A percentile compares a stretch with the other conserved stretches of the same genome.
Evolutionary conservation across 2,329 filamentous ascomycete genomes (phyloP).

Genomic region (Paecilomyces variotii): DNA sequence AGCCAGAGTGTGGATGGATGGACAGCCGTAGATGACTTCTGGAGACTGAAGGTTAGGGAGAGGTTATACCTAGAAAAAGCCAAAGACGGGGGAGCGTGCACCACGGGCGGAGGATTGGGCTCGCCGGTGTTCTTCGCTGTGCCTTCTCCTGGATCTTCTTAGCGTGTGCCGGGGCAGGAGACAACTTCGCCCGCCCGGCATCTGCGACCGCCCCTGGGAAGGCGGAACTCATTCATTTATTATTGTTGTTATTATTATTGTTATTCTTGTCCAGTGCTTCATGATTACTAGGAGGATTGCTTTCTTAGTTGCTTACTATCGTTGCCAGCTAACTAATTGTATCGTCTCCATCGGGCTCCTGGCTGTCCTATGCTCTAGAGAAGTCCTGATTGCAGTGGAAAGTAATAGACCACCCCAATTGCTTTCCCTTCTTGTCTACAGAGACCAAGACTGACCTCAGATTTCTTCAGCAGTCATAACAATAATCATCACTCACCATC

Average conservation of each 20-base stretch:
- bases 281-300: background rate
- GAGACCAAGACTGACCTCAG: too few relatives aligned
- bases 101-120: background rate
- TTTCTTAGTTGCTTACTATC: background rate
- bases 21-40: background rate
- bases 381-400: background rate
- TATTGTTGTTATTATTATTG: too few relatives aligned
- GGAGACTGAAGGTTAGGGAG: background rate
- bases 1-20: background rate
- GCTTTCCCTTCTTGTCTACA: background rate
- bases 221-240: constrained; percentile 5
- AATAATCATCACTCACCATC: too few relatives aligned
- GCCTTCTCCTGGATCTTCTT: constrained; percentile 1
- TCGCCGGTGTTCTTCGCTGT: background rate
- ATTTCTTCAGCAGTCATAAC: too few relatives aligned
- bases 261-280: background rate
- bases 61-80: background rate
- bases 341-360: background rate
- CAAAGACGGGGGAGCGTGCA: background rate
- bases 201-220: constrained; percentile 14
- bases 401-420: background rate
- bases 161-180: constrained; percentile 7
- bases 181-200: constrained; percentile 5
- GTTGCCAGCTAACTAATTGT: background rate
- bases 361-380: background rate